These are phyloP conservation scores for Earliella scabrosa DNA, from an alignment of 1,284 basidiomycete species.

Conservation along the genomic window DNA sequence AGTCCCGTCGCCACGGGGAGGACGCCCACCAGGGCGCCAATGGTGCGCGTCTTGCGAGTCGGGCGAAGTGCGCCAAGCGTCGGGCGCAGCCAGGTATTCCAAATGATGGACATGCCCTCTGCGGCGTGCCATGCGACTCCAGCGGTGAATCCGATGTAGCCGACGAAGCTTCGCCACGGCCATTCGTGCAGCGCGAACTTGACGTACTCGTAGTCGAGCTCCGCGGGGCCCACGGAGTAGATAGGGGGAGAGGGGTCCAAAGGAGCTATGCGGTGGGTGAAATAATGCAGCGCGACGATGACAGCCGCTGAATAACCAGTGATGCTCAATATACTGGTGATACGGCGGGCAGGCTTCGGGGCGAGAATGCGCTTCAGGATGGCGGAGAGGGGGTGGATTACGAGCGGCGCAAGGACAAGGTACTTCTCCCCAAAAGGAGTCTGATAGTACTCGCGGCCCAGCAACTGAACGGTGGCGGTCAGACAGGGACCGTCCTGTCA, in stretches of 20 bases:
- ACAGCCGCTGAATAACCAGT: slow-evolving; percentile 60
- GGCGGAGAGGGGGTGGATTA: slow-evolving; percentile 58
- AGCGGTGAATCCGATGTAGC: slow-evolving; percentile 62
- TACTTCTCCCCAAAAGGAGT: slow-evolving; percentile 64
- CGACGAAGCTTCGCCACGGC: slow-evolving; percentile 60
- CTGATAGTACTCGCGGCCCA: slow-evolving; percentile 79
- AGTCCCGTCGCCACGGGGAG: slow-evolving; percentile 58
- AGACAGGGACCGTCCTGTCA: neutral
- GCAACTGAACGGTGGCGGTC: slow-evolving; percentile 1
- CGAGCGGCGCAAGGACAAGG: slow-evolving; percentile 63
- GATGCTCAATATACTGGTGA: slow-evolving; percentile 51
- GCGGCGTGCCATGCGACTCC: slow-evolving; percentile 57
- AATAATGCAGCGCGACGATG: slow-evolving; percentile 66
- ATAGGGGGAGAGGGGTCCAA: slow-evolving; percentile 49
- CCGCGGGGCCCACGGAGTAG: slow-evolving; percentile 60
- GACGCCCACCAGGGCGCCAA: slow-evolving; percentile 39
- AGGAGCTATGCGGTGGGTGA: slow-evolving; percentile 62
- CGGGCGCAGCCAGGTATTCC: slow-evolving; percentile 46
- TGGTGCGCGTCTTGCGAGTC: slow-evolving; percentile 36
- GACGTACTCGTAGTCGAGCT: slow-evolving; percentile 78
- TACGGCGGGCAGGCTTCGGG: slow-evolving; percentile 40
- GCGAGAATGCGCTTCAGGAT: slow-evolving; percentile 57
- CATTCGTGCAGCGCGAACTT: slow-evolving; percentile 64
- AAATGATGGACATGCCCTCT: slow-evolving; percentile 62
- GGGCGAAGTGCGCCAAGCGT: slow-evolving; percentile 27